Evolutionary conservation across 129 eudicot species (phyloP).

Genomic region (Artemisia tridentata): DNA sequence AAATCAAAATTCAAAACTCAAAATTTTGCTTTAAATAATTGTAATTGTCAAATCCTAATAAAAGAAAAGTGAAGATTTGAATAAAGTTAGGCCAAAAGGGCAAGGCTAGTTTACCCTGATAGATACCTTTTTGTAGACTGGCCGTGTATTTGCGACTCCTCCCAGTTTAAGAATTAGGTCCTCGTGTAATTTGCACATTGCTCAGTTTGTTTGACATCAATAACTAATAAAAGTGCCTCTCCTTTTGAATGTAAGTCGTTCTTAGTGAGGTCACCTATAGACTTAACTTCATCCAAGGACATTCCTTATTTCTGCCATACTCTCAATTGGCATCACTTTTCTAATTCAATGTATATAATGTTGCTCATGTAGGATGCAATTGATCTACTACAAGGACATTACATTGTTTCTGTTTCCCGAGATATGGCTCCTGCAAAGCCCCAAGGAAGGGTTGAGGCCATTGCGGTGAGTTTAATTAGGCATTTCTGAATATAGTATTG

Average conservation of each 20-base stretch:
- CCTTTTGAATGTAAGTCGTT: too few species aligned
- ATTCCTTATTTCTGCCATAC: neutral
- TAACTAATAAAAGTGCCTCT: too few species aligned
- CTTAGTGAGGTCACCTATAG: too few species aligned
- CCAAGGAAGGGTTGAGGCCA: conserved; percentile 62
- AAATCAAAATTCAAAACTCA: neutral
- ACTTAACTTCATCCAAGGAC: too few species aligned
- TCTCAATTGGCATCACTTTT: neutral
- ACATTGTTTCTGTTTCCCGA: conserved; percentile 65
- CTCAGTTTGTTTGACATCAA: too few species aligned
- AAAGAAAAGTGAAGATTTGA: too few species aligned
- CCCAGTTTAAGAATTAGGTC: too few species aligned
- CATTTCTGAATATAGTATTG: neutral
- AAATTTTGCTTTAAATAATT: neutral
- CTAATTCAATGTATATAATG: neutral
- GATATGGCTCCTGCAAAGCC: conserved; percentile 55
- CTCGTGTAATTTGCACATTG: too few species aligned
- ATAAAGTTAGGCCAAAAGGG: too few species aligned
- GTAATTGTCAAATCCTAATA: neutral
- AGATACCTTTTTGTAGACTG: too few species aligned
- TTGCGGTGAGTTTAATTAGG: conserved; percentile 66
- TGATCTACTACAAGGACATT: conserved; percentile 89
- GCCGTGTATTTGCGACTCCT: too few species aligned
- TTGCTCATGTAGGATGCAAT: conserved; percentile 68
- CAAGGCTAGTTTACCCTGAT: too few species aligned